Evolutionary conservation across 768 basidiomycete species (phyloP).

Genomic region (Ramaria rubella): DNA sequence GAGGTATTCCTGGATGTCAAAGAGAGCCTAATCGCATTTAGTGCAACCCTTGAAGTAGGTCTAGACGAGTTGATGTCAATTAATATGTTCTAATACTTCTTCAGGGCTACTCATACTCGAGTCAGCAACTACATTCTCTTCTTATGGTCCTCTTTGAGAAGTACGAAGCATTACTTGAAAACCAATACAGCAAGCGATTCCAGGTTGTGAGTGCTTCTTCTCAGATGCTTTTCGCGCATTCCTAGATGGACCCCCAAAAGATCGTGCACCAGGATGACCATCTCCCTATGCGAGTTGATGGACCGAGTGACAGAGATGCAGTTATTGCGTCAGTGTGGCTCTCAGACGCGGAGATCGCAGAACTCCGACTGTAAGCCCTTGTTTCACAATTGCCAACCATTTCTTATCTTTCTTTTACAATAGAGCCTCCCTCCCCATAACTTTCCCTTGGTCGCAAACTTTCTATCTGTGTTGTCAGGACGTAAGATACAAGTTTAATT

Average conservation of each 20-base stretch:
- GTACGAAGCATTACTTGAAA: constrained; percentile 76
- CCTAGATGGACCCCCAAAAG: constrained; percentile 37
- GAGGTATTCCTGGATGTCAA: constrained; percentile 80
- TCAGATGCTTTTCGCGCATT: not conserved
- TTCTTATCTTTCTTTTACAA: constrained; percentile 21
- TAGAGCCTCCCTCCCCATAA: constrained; percentile 54
- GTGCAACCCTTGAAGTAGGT: constrained; percentile 85
- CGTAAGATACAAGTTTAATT: constrained; percentile 34
- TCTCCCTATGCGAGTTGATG: constrained; percentile 73
- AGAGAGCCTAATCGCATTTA: constrained; percentile 75
- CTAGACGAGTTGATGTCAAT: too few species aligned
- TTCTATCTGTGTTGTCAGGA: constrained; percentile 94
- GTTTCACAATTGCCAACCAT: constrained; percentile 7
- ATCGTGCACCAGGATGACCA: constrained; percentile 84
- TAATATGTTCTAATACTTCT: not conserved
- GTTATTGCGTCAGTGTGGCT: constrained; percentile 85
- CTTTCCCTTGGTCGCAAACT: constrained; percentile 90
- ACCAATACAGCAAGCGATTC: constrained; percentile 74
- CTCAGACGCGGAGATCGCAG: constrained; percentile 53
- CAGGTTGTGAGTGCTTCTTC: constrained; percentile 51
- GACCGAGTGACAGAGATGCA: constrained; percentile 53
- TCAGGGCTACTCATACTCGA: constrained; percentile 83
- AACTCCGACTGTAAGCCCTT: constrained; percentile 43
- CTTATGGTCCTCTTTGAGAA: constrained; percentile 87
- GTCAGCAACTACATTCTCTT: constrained; percentile 72